A percentile compares a stretch with the other conserved stretches of the same genome.
Conservation (phyloP, 176 grass and related monocot species). For the Alloteropsis semialata region DNA sequence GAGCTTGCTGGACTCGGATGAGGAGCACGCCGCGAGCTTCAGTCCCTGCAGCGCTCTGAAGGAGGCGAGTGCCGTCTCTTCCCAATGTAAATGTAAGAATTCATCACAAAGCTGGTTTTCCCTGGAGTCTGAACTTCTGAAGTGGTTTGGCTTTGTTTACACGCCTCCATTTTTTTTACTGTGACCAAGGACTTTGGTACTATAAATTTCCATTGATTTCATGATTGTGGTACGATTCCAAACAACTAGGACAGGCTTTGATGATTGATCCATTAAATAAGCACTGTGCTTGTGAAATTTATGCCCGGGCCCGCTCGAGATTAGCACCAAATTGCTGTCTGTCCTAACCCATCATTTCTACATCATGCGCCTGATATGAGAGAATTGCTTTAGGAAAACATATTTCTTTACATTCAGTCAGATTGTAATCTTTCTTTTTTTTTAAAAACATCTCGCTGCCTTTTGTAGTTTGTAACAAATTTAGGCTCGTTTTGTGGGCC, state of each 20-base stretch:
- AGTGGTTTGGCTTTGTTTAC: slow-evolving; percentile 17
- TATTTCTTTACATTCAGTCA: neutral
- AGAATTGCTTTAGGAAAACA: neutral
- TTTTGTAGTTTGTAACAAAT: neutral
- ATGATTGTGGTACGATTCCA: slow-evolving; percentile 36
- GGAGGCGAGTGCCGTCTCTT: neutral
- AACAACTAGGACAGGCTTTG: slow-evolving; percentile 38
- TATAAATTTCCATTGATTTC: slow-evolving; percentile 27
- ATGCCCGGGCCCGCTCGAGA: slow-evolving; percentile 18
- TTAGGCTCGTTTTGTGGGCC: neutral
- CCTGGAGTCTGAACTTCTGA: neutral
- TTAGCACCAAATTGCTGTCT: slow-evolving; percentile 24
- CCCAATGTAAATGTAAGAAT: slow-evolving; percentile 10
- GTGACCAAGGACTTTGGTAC: neutral
- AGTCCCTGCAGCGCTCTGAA: slow-evolving; percentile 3
- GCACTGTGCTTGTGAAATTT: slow-evolving; percentile 26
- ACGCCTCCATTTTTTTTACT: neutral
- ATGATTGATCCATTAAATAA: slow-evolving; percentile 29
- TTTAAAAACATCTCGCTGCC: too few species aligned
- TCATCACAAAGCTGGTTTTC: neutral
- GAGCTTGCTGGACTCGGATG: slow-evolving; percentile 42
- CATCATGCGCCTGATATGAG: slow-evolving; percentile 23
- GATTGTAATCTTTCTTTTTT: neutral
- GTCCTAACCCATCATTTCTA: slow-evolving; percentile 41
- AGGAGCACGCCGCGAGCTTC: neutral